These are phyloP conservation scores for Tephrocybe sp. DNA, from an alignment of 768 basidiomycete species.

Conservation along the genomic window DNA sequence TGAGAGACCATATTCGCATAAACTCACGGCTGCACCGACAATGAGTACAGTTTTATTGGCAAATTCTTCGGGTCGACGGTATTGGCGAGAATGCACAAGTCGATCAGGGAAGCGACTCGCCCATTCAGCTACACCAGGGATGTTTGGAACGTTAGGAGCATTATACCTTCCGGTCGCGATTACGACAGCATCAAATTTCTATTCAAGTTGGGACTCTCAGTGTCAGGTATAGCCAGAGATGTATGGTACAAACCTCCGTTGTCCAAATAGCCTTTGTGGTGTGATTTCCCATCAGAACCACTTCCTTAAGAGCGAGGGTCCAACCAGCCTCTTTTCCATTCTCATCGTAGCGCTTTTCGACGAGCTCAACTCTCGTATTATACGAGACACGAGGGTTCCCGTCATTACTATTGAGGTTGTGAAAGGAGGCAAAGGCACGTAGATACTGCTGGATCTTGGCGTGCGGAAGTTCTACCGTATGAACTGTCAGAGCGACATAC, in stretches of 20 bases:
- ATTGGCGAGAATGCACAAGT: slow-evolving; percentile 39
- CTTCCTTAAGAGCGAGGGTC: slow-evolving; percentile 31
- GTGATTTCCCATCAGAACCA: slow-evolving; percentile 17
- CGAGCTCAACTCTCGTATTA: slow-evolving; percentile 46
- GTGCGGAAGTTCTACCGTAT: slow-evolving; percentile 28
- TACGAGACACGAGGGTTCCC: slow-evolving; percentile 34
- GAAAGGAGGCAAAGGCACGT: slow-evolving; percentile 38
- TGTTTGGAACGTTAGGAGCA: slow-evolving; percentile 30
- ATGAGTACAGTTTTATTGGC: slow-evolving; percentile 37
- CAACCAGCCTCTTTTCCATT: slow-evolving; percentile 30
- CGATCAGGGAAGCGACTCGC: slow-evolving; percentile 28
- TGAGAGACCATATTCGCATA: too few species aligned
- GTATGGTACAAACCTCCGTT: slow-evolving; percentile 26
- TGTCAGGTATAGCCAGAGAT: not conserved
- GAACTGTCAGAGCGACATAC: too few species aligned
- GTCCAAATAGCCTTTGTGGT: slow-evolving; percentile 32
- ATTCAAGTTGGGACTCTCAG: not conserved
- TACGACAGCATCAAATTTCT: slow-evolving; percentile 35
- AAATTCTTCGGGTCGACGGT: slow-evolving; percentile 35
- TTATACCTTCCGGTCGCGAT: slow-evolving; percentile 32
- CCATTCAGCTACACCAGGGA: slow-evolving; percentile 33
- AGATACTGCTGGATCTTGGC: slow-evolving; percentile 33
- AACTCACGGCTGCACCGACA: slow-evolving; percentile 34
- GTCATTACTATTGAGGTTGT: slow-evolving; percentile 41
- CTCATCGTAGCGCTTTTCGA: slow-evolving; percentile 34